Evolutionary conservation across 305 asterid genomes (phyloP), one percentile per base, ranked within the genome.

Genomic region (Ruellia speciosa): DNA sequence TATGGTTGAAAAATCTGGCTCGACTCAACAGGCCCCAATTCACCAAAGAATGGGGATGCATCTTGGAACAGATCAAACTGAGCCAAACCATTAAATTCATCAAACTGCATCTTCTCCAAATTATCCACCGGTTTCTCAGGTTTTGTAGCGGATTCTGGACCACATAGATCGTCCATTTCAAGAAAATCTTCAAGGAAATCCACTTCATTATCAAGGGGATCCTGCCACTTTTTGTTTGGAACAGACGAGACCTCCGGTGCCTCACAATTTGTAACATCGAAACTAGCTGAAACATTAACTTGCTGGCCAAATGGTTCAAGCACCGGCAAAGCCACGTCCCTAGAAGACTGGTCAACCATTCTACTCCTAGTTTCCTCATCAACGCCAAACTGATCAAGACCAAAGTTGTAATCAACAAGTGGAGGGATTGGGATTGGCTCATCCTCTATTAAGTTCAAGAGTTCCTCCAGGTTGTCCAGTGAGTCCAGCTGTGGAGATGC

Each of bases 161-260:
- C 79, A 48, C 72, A 14, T 53, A 93, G 81, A 68, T 93, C 99
- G 63, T 93, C 70, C 79, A 93, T 72, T 76, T 93, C 97, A 41
- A 79, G 82, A 64, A 65, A 79, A 74, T 79, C 48, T 11, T 43
- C 52, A 3, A 47, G 63, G 58, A 79, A 80, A 67, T 76, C 83
- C 72, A 70, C 93, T 43, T 66, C 93, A 52, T 18, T 28, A 51
- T 18, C 66, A 4, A n/a, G 49, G 52, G 54, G 59, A 37, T 60
- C 70, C 37, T 56, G 58, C 39, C 2, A 40, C 8, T 54, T 48
- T 67, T 49, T 34, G 13, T 70, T 39, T 10, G 70, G 61, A 66
- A 58, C 67, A 56, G 83, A 75, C 7, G 80, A 56, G 58, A 77
- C 81, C 72, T 83, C 87, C 50, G 81, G 66, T 37, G 66, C 81